Evolutionary conservation across 768 basidiomycete genomes (phyloP).

Genomic region (Dacryopinax primogenitus): DNA sequence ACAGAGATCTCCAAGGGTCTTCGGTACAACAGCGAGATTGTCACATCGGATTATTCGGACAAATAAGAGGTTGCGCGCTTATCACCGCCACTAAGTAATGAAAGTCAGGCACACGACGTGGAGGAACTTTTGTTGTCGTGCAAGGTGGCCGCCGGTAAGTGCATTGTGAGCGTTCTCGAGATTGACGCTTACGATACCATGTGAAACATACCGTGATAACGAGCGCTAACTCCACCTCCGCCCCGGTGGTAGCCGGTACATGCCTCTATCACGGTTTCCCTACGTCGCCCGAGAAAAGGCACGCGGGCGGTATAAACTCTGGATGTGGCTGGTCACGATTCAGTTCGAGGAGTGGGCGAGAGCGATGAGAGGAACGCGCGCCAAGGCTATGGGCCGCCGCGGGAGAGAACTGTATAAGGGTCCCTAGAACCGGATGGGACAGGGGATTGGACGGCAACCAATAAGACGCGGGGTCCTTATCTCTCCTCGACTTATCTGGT

Average conservation of each 20-base stretch:
- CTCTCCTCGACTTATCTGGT: not conserved
- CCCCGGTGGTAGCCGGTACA: not conserved
- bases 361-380: not conserved
- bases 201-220: no score
- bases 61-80: not conserved
- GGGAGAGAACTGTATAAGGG: slow-evolving; percentile 8
- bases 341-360: not conserved
- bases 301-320: no score
- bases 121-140: not conserved
- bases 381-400: not conserved
- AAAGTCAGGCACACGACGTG: not conserved
- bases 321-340: no score
- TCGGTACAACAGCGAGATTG: not conserved
- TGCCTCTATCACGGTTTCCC: no score
- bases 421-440: not conserved
- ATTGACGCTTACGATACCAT: no score
- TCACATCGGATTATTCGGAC: slow-evolving; percentile 3
- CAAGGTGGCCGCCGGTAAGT: not conserved
- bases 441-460: not conserved
- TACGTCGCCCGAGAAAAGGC: no score
- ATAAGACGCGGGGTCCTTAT: not conserved
- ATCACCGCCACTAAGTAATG: slow-evolving; percentile 9
- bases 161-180: no score
- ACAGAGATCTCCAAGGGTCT: not conserved
- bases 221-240: not conserved